phyloP scores from a whole-genome alignment of 1,139 yeast genomes.

The Sporopachydermia cereana region DNA sequence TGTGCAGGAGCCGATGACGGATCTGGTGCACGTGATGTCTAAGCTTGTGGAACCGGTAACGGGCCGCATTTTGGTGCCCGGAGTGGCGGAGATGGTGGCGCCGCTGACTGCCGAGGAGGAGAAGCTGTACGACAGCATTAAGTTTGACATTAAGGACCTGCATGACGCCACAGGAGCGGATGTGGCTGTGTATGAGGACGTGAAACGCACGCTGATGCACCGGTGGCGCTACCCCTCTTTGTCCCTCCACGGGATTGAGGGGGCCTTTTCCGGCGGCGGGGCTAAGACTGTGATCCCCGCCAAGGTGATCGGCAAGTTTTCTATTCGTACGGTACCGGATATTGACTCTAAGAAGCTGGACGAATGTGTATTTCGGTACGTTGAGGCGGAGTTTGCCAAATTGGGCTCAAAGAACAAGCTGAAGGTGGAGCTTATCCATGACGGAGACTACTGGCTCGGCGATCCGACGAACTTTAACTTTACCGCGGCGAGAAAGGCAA shows the following conservation, averaged over 20 bases:
- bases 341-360: conserved; percentile 75
- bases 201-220: conserved; percentile 84
- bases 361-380: conserved; percentile 60
- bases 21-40: conserved; percentile 65
- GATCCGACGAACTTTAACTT: conserved; percentile 89
- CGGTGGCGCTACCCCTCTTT: conserved; percentile 98
- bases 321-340: conserved; percentile 94
- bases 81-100: conserved; percentile 88
- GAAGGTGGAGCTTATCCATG: conserved; percentile 73
- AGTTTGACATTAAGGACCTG: conserved; percentile 73
- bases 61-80: conserved; percentile 81
- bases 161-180: conserved; percentile 82
- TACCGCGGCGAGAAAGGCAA: conserved; percentile 90
- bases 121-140: conserved; percentile 70
- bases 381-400: conserved; percentile 50
- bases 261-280: conserved; percentile 90
- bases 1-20: conserved; percentile 96
- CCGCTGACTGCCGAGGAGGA: conserved; percentile 74
- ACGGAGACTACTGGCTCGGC: conserved; percentile 92
- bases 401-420: conserved; percentile 67
- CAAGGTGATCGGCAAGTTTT: conserved; percentile 85
- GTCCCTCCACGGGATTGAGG: conserved; percentile 94
- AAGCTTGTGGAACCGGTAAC: conserved; percentile 57
- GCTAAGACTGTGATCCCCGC: conserved; percentile 98
- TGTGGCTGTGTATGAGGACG: conserved; percentile 65